Evolutionary conservation across 192 early-diverging fungal genomes (phyloP).

Genomic region (Funneliformis mosseae): DNA sequence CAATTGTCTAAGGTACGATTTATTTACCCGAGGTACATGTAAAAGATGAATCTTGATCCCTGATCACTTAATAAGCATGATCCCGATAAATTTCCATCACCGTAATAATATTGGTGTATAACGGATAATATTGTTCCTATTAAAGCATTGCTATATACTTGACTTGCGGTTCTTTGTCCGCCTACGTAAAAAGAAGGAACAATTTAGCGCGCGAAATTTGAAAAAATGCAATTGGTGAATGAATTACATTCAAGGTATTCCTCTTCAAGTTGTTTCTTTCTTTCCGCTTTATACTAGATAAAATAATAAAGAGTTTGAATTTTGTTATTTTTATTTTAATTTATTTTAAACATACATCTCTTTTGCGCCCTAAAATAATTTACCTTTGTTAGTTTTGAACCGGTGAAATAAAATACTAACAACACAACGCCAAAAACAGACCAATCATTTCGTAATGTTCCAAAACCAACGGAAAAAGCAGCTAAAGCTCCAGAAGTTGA

Average conservation of each 20-base stretch:
- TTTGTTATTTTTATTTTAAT: neutral
- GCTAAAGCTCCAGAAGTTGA: conserved; percentile 67
- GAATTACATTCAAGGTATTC: conserved; percentile 39
- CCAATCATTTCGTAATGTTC: conserved; percentile 70
- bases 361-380: neutral
- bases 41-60: conserved; percentile 45
- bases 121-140: conserved; percentile 45
- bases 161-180: conserved; percentile 49
- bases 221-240: neutral
- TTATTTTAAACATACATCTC: neutral
- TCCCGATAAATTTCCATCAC: conserved; percentile 32
- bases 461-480: conserved; percentile 73
- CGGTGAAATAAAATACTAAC: conserved; percentile 74
- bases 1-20: neutral
- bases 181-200: conserved; percentile 47
- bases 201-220: neutral
- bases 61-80: conserved; percentile 36
- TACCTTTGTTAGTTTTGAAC: conserved; percentile 62
- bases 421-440: conserved; percentile 67
- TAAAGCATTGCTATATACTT: conserved; percentile 58
- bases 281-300: conserved; percentile 44
- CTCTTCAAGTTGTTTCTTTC: conserved; percentile 44
- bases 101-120: conserved; percentile 47
- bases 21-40: conserved; percentile 52
- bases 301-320: neutral